phyloP scores from a whole-genome alignment of 805 yeast species.

The Pichia californica region DNA sequence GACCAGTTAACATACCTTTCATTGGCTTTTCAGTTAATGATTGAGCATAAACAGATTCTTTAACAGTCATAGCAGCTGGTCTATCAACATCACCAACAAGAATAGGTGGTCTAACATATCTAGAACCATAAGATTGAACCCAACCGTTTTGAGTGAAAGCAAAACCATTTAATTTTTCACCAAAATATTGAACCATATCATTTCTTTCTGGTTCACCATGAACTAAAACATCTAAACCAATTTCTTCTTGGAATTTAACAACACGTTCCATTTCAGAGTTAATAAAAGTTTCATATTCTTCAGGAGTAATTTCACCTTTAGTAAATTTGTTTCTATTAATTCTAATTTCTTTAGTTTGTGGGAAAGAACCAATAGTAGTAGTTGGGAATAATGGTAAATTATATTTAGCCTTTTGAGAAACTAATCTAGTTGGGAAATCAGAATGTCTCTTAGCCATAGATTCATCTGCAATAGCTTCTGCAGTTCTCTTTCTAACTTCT shows the following conservation, averaged over 20 bases:
- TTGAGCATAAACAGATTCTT: constrained; percentile 99
- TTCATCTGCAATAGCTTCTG: constrained; percentile 52
- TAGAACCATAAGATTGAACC: constrained; percentile 99
- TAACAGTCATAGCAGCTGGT: constrained; percentile 97
- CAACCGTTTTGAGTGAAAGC: constrained; percentile 99
- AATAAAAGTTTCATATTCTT: constrained; percentile 93
- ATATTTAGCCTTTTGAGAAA: constrained; percentile 77
- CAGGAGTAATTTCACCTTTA: constrained; percentile 94
- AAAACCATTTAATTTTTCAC: constrained; percentile 97
- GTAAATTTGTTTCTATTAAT: constrained; percentile 95
- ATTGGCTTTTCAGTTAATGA: constrained; percentile 91
- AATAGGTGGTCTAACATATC: constrained; percentile 99
- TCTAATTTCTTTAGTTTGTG: constrained; percentile 99
- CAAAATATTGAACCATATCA: constrained; percentile 99
- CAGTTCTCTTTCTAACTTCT: constrained; percentile 82
- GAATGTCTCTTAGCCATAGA: constrained; percentile 77
- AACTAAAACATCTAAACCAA: constrained; percentile 95
- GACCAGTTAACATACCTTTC: constrained; percentile 99
- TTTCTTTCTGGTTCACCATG: constrained; percentile 99
- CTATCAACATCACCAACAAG: constrained; percentile 98
- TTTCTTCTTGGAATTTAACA: constrained; percentile 98
- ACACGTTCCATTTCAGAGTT: constrained; percentile 94
- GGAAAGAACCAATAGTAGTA: constrained; percentile 99
- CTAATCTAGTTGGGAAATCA: constrained; percentile 82
- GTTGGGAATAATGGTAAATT: constrained; percentile 99